Evolutionary conservation across 2,329 filamentous ascomycete genomes (phyloP).

Genomic region (Beauveria rudraprayagi): DNA sequence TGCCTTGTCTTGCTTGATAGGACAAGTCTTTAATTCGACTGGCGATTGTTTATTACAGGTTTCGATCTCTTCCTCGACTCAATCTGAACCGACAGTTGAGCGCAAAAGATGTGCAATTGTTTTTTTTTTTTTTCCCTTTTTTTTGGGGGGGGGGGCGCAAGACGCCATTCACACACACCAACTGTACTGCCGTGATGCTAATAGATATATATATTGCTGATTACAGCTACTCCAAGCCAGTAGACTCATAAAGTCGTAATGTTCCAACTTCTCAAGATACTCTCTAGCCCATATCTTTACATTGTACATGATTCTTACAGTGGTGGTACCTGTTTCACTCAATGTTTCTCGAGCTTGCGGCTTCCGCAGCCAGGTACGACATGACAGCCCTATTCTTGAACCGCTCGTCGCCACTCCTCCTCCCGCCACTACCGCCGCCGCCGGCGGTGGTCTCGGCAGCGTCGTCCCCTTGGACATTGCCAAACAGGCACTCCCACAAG

Average conservation of each 20-base stretch:
- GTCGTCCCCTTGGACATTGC: conserved; percentile 27
- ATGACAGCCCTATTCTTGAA: conserved; percentile 10
- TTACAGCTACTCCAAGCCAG: neutral
- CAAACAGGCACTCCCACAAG: conserved; percentile 85
- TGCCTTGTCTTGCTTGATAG: neutral
- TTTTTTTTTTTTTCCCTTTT: too few relatives aligned
- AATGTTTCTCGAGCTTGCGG: conserved; percentile 29
- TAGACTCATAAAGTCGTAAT: too few relatives aligned
- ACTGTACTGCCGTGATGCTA: too few relatives aligned
- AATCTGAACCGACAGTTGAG: too few relatives aligned
- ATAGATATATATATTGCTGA: neutral
- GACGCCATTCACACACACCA: too few relatives aligned
- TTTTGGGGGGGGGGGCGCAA: too few relatives aligned
- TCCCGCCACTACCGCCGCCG: neutral
- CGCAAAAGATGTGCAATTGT: too few relatives aligned
- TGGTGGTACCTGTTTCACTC: neutral
- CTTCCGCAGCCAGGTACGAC: conserved; percentile 37
- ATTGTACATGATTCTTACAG: neutral
- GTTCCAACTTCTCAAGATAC: neutral
- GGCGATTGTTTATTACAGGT: too few relatives aligned
- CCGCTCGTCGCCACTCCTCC: conserved; percentile 18
- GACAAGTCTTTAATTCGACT: too few relatives aligned
- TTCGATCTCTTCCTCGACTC: too few relatives aligned
- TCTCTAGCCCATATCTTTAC: neutral
- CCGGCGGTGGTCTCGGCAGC: neutral